Evolutionary conservation across 2,329 filamentous ascomycete genomes (phyloP).

Genomic region (Penicillium capsulatum): DNA sequence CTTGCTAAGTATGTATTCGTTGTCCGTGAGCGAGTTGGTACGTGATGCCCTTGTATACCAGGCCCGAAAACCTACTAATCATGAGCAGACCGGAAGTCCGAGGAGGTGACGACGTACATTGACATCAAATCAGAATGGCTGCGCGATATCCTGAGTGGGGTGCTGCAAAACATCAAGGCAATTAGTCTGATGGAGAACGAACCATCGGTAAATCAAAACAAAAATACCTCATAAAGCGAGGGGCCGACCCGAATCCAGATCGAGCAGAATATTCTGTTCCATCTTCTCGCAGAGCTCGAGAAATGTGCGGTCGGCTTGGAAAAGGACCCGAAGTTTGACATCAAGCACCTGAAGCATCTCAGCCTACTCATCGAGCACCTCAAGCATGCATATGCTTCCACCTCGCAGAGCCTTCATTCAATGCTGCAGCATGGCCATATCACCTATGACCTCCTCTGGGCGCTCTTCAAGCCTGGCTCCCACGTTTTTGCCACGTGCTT

Average conservation of each 20-base stretch:
- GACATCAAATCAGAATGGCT: too few relatives aligned
- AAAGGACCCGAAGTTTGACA: constrained; percentile 6
- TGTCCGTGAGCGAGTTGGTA: constrained; percentile 22
- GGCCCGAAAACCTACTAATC: constrained; percentile 13
- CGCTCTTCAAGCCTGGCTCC: too few relatives aligned
- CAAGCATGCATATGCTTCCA: constrained; percentile 19
- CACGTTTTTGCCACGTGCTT: too few relatives aligned
- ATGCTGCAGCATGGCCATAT: too few relatives aligned
- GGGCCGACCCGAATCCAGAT: constrained; percentile 16
- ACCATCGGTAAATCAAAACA: too few relatives aligned
- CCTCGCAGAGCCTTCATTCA: too few relatives aligned
- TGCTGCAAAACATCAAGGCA: too few relatives aligned
- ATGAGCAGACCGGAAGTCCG: too few relatives aligned
- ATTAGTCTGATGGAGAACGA: too few relatives aligned
- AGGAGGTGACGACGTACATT: too few relatives aligned
- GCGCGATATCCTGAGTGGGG: too few relatives aligned
- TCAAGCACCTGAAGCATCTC: constrained; percentile 13
- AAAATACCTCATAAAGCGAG: constrained; percentile 8
- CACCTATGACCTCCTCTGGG: too few relatives aligned
- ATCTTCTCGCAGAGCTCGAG: constrained; percentile 23
- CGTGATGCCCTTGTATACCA: constrained; percentile 10
- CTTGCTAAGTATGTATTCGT: constrained; percentile 26
- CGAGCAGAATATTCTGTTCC: constrained; percentile 22
- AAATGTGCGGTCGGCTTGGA: constrained; percentile 9
- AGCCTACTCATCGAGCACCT: constrained; percentile 27